Conservation (phyloP, 2,329 filamentous ascomycete genomes). For the Fusarium mexicanum region DNA sequence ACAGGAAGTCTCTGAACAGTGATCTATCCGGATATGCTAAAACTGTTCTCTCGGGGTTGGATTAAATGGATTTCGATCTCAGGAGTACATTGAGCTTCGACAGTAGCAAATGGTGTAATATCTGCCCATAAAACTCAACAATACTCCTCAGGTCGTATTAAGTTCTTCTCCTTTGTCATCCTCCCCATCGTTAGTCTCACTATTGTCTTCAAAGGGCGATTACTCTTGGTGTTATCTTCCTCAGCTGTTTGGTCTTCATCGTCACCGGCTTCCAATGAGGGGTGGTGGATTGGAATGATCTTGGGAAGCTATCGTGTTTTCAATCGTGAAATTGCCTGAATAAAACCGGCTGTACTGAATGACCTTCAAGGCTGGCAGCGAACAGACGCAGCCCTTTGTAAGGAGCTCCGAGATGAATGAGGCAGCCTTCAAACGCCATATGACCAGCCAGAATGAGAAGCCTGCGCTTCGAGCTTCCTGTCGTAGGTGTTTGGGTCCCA, state of each 20-base stretch:
- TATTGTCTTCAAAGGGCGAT: neutral
- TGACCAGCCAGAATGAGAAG: too few species aligned
- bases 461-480: neutral
- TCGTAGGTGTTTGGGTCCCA: rapidly evolving
- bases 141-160: too few species aligned
- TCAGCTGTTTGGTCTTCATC: neutral
- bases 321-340: too few species aligned
- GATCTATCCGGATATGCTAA: too few species aligned
- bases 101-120: neutral
- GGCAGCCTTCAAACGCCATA: too few species aligned
- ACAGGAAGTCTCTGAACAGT: too few species aligned
- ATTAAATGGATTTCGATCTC: too few species aligned
- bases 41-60: too few species aligned
- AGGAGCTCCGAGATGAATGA: too few species aligned
- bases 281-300: too few species aligned
- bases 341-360: rapidly evolving
- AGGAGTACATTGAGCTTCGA: too few species aligned
- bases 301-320: too few species aligned
- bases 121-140: neutral
- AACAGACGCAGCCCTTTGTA: neutral
- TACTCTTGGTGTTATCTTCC: neutral
- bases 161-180: rapidly evolving
- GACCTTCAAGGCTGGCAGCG: neutral
- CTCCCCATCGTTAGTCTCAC: rapidly evolving
- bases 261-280: neutral